Percentiles rank a stretch among this genome's conserved stretches.
Conservation (phyloP, 805 yeast genomes). For the Hermanozyma aechmeae region DNA sequence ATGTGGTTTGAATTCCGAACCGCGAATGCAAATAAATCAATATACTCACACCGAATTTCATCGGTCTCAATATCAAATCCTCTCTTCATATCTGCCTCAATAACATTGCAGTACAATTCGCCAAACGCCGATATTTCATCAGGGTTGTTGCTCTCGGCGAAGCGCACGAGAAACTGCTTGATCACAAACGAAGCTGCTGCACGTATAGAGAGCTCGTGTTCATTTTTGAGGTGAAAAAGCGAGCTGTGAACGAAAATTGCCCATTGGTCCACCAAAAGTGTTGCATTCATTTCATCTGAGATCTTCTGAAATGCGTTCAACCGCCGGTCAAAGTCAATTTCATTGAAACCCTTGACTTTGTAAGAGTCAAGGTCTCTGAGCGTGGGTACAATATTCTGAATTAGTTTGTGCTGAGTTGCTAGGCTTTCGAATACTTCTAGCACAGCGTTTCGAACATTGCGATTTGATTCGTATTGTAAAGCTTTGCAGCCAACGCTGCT, state of each 20-base stretch:
- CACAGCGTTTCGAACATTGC: constrained; percentile 52
- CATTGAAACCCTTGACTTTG: constrained; percentile 51
- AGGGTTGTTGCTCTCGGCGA: constrained; percentile 16
- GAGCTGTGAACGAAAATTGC: constrained; percentile 61
- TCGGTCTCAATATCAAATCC: constrained; percentile 59
- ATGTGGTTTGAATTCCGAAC: constrained; percentile 23
- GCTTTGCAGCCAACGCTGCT: constrained; percentile 43
- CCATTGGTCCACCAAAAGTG: constrained; percentile 58
- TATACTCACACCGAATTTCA: constrained; percentile 60
- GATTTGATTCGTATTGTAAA: constrained; percentile 51
- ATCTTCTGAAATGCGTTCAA: constrained; percentile 57
- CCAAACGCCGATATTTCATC: constrained; percentile 20
- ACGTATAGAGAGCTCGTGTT: constrained; percentile 71
- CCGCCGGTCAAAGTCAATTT: constrained; percentile 72
- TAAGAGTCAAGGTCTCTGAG: constrained; percentile 57
- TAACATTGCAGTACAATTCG: constrained; percentile 36
- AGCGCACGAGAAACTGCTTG: constrained; percentile 55
- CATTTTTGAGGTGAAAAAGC: constrained; percentile 65
- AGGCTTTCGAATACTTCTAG: constrained; percentile 52
- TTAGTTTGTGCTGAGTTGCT: constrained; percentile 21
- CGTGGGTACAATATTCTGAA: background rate
- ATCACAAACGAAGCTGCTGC: constrained; percentile 63
- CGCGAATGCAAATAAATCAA: constrained; percentile 19
- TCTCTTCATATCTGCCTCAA: constrained; percentile 56
- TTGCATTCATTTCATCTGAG: constrained; percentile 43